Evolutionary conservation across 2,329 filamentous ascomycete genomes (phyloP), one percentile per base, ranked within the genome.

Genomic region (Furcasterigmium furcatum): DNA sequence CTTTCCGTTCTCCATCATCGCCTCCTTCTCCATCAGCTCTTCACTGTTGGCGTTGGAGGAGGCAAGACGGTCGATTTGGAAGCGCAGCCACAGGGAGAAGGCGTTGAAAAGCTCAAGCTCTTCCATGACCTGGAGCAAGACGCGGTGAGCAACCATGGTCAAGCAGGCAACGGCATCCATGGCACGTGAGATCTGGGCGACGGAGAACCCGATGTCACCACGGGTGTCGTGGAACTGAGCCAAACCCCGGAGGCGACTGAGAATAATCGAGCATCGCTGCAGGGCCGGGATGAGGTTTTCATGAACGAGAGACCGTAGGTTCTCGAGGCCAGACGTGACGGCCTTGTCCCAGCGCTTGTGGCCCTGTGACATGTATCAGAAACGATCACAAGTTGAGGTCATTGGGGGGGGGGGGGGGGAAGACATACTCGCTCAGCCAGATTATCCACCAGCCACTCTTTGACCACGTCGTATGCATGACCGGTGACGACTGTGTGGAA

Each of bases 341-440:
- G 88, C 85, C 58, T 92, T 95, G 52, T 97, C 91, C 94, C 94
- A 99, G 41, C 94, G 78, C 66, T 96, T 96, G 57, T 95, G 88
- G 1, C 91, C 91, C 86, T 94, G 42, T 44, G 39, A 47, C 46
- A 45, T 94, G 42, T 44, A 38, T 48, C 47, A 45, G 52, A 32
- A 32, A 32, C 9, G 14, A 32, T 32, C 12, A 32, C 14, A 38
- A 24, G 19, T 41, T 20, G 2, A 43, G 27, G 19, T 29, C 5
- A 32, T n/a, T n/a, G n/a, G n/a, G n/a, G n/a, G n/a, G n/a, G n/a
- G n/a, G n/a, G n/a, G n/a, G n/a, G 30, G 22, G 21, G 18, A 10
- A 9, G 24, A 64, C 79, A 58, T 72, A 91, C 88, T 51, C 88
- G 74, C 59, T 95, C 89, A 8, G 83, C 81, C 24, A 96, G 70